phyloP scores from a whole-genome alignment of 805 yeast genomes.

The Saccharomyces mikatae region DNA sequence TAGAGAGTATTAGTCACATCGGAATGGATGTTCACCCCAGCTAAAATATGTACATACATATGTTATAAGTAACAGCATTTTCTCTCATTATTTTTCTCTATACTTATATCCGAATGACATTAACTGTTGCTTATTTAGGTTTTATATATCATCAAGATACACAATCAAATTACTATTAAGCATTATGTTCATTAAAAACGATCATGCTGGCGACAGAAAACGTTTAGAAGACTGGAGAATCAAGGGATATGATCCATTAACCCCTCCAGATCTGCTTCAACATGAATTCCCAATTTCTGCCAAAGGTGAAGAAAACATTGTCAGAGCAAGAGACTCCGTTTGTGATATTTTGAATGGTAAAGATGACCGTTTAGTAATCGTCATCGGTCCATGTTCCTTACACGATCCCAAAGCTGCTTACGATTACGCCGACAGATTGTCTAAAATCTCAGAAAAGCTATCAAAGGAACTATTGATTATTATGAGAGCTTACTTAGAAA shows the following conservation, averaged over 20 bases:
- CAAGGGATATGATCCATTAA: conserved; percentile 85
- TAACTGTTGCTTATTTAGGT: background rate
- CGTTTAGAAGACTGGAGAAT: conserved; percentile 73
- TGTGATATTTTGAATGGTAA: conserved; percentile 65
- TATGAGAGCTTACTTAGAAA: conserved; percentile 97
- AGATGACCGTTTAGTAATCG: conserved; percentile 81
- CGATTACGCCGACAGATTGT: conserved; percentile 70
- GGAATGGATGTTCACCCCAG: background rate
- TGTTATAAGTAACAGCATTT: background rate
- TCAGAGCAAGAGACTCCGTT: conserved; percentile 70
- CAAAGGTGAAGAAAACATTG: conserved; percentile 51
- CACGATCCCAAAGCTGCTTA: conserved; percentile 91
- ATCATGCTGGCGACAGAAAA: conserved; percentile 73
- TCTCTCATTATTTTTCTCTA: background rate
- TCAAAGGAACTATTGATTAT: conserved; percentile 73
- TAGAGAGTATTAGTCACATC: background rate
- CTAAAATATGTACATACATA: background rate
- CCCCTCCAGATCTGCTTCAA: conserved; percentile 91
- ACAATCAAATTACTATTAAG: conserved; percentile 4
- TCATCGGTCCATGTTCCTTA: conserved; percentile 95
- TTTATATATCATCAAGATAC: background rate
- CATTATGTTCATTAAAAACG: conserved; percentile 77
- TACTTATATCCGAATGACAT: background rate
- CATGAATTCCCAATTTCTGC: conserved; percentile 69
- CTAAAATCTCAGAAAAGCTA: conserved; percentile 50